Evolutionary conservation across 2,329 filamentous ascomycete species (phyloP), one percentile per base, ranked within the genome.

Genomic region (Fusarium gaditjirri): DNA sequence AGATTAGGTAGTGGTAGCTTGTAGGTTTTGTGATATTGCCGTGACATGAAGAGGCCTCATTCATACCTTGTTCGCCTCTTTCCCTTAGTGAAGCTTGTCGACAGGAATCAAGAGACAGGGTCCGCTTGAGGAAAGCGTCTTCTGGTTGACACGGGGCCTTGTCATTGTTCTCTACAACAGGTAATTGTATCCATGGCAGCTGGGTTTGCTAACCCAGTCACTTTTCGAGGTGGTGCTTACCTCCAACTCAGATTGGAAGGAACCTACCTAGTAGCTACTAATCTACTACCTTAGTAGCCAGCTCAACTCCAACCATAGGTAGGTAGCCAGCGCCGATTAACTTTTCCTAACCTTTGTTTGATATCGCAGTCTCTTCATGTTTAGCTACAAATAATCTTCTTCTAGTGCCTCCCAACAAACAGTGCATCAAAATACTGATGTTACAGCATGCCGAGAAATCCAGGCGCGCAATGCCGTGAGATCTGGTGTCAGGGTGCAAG

Each of bases 401-500:
- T 25, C 36, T 33, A 27, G 36, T 35, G 36, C 23, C 16, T 57
- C 49, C 43, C 38, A 41, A 47, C 38, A 41, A 46, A 66, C 53
- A 55, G 43, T 29, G 23, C 44, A 36, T 49, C 46, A 35, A 47
- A 49, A 68, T 69, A 60, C 61, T 62, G 59, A 70, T 35, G 60
- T 55, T 62, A 57, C 70, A 63, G 66, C 75, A 72, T 70, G 66
- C 50, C 55, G 65, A 68, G 61, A 35, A 63, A 60, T 59, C 66
- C 68, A 75, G 69, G 75, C 73, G 73, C 70, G 70, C 62, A 71
- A 76, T 77, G 70, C 75, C 74, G 71, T 70, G 59, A 75, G 75
- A 77, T 77, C 75, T 77, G 56, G 75, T 75, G 50, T 74, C 62
- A 68, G 71, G 71, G 66, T 68, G 72, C 65, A 66, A 73, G 67